Base-by-base conservation (phyloP, 345 rosid species). In the Aquilaria yunnanensis region DNA sequence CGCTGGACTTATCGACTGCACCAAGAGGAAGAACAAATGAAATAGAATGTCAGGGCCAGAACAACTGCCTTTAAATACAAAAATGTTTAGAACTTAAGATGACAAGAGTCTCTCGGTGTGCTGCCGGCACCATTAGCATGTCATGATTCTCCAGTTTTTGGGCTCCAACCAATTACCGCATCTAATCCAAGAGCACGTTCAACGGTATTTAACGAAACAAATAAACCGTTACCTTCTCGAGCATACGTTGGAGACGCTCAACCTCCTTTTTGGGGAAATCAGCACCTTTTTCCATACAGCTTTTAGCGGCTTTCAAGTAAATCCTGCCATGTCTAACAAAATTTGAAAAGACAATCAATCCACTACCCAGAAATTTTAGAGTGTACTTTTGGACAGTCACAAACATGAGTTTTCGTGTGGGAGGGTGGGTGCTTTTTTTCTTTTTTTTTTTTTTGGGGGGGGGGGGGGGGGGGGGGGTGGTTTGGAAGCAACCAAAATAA, bases 1-100 rank as follows among this genome's bases (percentile, higher is more conserved):
- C 16, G 75, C 80, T 31, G 92, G 77, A 78, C 94, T 91, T 68
- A 95, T 83, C 2, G 99, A 76, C 99, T 88, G 90, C 84, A 73
- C 16, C 59, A 60, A 46, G 1, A 57, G 57, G 32, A 62, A n/a
- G 23, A 12, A 48, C 6, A 54, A 63, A 41, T 5, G 64, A 16
- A 14, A 29, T 23, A 9, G n/a, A 10, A 43, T 37, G 43, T 37
- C 43, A 37, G 43, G 1, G 43, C 43, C 5, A 37, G 43, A 37
- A 37, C 8, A 37, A 37, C 7, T 37, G 43, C 43, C 43, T 37
- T 12, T 23, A 29, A 56, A 50, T 34, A 63, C 32, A 6, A 12
- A 6, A 14, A 23, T 14, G 48, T 13, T 14, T 11, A 49, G 23
- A 61, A 34, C 32, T 29, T 10, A 2, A 29, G 9, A 12, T 9